Evolutionary conservation across 768 basidiomycete genomes (phyloP), one percentile per base, ranked within the genome.

Genomic region (Mycena kentingensis): DNA sequence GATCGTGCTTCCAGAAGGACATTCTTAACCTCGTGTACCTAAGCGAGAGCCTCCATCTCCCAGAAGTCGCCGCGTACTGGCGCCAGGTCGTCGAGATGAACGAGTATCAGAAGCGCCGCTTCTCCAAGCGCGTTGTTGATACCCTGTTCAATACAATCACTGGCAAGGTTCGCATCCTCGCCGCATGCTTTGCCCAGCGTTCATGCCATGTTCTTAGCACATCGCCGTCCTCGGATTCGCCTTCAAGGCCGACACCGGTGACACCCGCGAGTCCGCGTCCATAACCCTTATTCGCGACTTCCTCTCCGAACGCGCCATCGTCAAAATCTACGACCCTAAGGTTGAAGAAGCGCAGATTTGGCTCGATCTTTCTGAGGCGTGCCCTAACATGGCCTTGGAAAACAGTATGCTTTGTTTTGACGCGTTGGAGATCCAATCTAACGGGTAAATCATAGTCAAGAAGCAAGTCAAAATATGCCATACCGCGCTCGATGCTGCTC

Each of bases 1-100:
- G 97, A 31, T 92, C 89, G 12, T 99, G 96, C 77, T 99, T 99
- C 90, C 96, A 98, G 76, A 98, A 99, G 72, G 96, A 99, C 67
- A 98, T 98, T 71, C 85, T 99, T 65, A 99, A 99, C 77, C 79
- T 99, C 56, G 97, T 98, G 38, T 99, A 99, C 76, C 84, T 99
- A 37, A 88, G 85, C 66, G 95, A 98, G 75, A 93, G 89, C 57
- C 74, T 93, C 49, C 93, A 98, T 73, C 80, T 99, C 49, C 94
- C 95, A 32, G 93, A 98, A 70, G 95, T 99, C 24, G 97, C 96
- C 26, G 88, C 87, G 16, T 99, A 99, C 79, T 99, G 97, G 97
- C 82, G 83, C 46, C 90, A 95, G 68, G 95, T 99, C 29, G 95
- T 98, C 22, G 87, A 91, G 65, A 90, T 98, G 89, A 98, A 99